Evolutionary conservation across 495 filamentous ascomycete genomes (phyloP).

Genomic region (Talaromyces ruber): DNA sequence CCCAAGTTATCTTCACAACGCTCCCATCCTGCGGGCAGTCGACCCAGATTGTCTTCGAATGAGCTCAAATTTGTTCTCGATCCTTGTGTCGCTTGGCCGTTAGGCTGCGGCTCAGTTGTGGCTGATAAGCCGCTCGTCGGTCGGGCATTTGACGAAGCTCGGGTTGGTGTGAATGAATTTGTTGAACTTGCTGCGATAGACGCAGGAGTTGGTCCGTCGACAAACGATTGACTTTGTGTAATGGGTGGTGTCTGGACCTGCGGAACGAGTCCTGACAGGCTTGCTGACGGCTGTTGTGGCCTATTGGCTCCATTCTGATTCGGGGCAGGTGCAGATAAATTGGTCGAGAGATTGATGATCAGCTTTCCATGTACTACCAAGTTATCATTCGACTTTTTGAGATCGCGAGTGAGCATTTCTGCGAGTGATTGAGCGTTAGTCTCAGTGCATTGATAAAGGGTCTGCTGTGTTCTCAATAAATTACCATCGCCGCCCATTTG

Average conservation of each 20-base stretch:
- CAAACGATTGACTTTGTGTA: conserved; percentile 24
- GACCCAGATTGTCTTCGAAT: conserved; percentile 90
- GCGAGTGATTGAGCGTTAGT: conserved; percentile 2
- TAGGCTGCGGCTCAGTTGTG: conserved; percentile 27
- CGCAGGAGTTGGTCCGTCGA: conserved; percentile 14
- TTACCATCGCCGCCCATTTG: conserved; percentile 85
- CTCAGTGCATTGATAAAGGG: conserved; percentile 1
- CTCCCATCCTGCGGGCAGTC: conserved; percentile 92
- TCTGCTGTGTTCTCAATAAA: neutral
- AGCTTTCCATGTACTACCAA: conserved; percentile 95
- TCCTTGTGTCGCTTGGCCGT: conserved; percentile 20
- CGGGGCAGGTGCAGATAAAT: conserved; percentile 53
- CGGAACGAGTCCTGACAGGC: conserved; percentile 32
- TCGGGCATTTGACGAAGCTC: conserved; percentile 26
- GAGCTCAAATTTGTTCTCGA: conserved; percentile 64
- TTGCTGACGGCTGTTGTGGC: conserved; percentile 28
- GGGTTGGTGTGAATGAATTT: conserved; percentile 28
- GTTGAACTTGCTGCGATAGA: conserved; percentile 20
- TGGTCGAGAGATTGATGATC: conserved; percentile 91
- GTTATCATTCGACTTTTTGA: conserved; percentile 98
- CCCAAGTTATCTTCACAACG: conserved; percentile 92
- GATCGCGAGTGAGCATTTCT: conserved; percentile 97
- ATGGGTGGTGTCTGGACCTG: conserved; percentile 22
- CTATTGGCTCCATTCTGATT: conserved; percentile 31
- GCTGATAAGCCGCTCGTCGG: conserved; percentile 17